A percentile compares a stretch with the other conserved stretches of the same genome.
Evolutionary conservation across 129 eudicot genomes (phyloP).

Genomic region (Silybum marianum): DNA sequence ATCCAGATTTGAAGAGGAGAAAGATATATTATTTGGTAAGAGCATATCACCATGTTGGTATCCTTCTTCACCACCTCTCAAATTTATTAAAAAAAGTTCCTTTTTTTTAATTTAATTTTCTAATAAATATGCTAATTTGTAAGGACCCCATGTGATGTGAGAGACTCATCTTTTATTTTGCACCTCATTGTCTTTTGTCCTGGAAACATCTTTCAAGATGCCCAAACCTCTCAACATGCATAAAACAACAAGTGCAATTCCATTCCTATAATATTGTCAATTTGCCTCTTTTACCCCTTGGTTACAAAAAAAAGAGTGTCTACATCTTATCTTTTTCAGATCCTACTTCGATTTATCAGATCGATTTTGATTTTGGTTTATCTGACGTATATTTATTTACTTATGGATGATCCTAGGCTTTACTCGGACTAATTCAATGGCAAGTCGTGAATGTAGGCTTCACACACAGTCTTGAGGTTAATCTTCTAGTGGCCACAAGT

Average conservation of each 20-base stretch:
- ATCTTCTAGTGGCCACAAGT: background rate
- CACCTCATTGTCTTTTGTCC: constrained; percentile 40
- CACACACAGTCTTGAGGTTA: background rate
- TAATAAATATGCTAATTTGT: constrained; percentile 3
- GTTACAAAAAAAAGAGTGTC: background rate
- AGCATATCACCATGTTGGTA: constrained; percentile 37
- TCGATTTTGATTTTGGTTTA: background rate
- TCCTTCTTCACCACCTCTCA: constrained; percentile 4
- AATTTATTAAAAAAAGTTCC: background rate
- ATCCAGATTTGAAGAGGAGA: constrained; percentile 21
- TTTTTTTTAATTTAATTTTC: background rate
- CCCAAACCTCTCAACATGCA: constrained; percentile 25
- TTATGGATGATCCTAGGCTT: background rate
- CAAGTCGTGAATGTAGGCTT: background rate
- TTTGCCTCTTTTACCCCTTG: background rate
- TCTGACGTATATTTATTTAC: too few species aligned
- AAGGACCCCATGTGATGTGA: constrained; percentile 37
- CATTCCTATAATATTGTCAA: constrained; percentile 2
- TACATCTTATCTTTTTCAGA: background rate
- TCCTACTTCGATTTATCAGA: background rate
- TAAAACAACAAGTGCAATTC: background rate
- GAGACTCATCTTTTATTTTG: constrained; percentile 22
- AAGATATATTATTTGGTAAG: constrained; percentile 6
- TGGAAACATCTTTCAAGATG: constrained; percentile 23
- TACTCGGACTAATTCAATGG: background rate